Evolutionary conservation across 208 protist species (phyloP), one percentile per base, ranked within the genome.

Genomic region (Leishmania guyanensis): DNA sequence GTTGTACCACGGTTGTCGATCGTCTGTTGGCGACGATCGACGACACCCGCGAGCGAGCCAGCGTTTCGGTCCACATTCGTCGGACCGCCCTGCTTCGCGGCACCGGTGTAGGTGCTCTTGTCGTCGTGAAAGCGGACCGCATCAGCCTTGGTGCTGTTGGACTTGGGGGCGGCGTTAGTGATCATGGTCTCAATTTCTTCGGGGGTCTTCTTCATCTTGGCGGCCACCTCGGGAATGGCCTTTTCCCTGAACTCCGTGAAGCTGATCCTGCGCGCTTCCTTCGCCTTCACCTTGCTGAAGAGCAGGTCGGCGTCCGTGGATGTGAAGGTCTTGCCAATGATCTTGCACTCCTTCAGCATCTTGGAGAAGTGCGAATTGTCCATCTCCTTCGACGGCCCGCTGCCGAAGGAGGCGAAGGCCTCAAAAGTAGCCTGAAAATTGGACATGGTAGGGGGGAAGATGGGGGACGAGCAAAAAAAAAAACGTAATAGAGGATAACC

Each of bases 251-350:
- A 98, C 33, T 94, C 91, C 29, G 16, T 69, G 68, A 90, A 95
- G 60, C 82, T 96, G 70, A 98, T 92, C 83, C 95, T 97, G 76
- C 93, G 92, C n/a, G 88, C 93, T 3, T 91, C 93, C 85, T 96
- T 97, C 72, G 93, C 89, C 90, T 97, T 98, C 50, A 96, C 79
- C 89, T 98, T 98, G 88, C 84, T 96, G 90, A 98, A 98, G 82
- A 97, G 90, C 54, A 98, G 81, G 75, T 98, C 95, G 78, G 95
- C 95, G 64, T 97, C 93, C 17, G 95, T 98, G 43, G 86, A 88
- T 48, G 93, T 98, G 82, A 98, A 98, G 72, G 48, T 69, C 86
- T 98, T 98, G 78, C 92, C 92, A 64, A 98, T 95, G 85, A 98
- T 94, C 84, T 96, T 97, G 78, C 78, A 85, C 81, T 98, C 95